A percentile compares a stretch with the other conserved stretches of the same genome.
These are phyloP conservation scores for Adansonia gregorii DNA, from an alignment of 441 rosid genomes.

Conservation along the genomic window DNA sequence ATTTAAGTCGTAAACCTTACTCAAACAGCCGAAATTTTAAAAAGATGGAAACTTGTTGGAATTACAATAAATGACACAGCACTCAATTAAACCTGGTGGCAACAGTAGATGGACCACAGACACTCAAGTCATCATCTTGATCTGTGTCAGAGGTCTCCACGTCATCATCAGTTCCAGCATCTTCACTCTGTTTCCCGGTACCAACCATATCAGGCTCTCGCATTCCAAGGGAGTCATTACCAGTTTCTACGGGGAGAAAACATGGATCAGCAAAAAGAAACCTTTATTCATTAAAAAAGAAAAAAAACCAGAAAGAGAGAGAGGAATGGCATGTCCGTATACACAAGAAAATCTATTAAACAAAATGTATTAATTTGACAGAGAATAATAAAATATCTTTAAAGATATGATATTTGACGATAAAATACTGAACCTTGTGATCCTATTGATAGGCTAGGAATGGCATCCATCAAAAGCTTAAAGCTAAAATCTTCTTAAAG, in stretches of 20 bases:
- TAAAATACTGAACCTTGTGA: neutral
- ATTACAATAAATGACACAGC: neutral
- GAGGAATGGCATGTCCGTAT: neutral
- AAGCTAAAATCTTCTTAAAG: neutral
- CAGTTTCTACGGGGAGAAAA: conserved; percentile 39
- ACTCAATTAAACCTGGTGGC: conserved; percentile 45
- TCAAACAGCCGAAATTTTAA: neutral
- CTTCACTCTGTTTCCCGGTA: conserved; percentile 36
- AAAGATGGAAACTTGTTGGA: neutral
- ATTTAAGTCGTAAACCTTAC: neutral
- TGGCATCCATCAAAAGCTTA: neutral
- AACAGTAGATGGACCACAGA: conserved; percentile 35
- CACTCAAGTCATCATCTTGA: conserved; percentile 46
- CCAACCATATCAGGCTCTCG: conserved; percentile 24
- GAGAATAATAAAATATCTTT: neutral
- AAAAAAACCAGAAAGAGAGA: neutral
- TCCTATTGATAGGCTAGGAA: neutral
- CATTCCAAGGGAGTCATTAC: conserved; percentile 38
- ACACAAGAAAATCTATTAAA: neutral
- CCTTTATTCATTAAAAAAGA: neutral
- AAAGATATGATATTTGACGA: neutral
- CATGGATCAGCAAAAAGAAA: neutral
- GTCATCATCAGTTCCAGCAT: conserved; percentile 50
- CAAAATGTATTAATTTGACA: neutral
- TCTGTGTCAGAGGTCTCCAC: conserved; percentile 47